phyloP scores from a whole-genome alignment of 306 rosid species.

The Crotalaria pallida region DNA sequence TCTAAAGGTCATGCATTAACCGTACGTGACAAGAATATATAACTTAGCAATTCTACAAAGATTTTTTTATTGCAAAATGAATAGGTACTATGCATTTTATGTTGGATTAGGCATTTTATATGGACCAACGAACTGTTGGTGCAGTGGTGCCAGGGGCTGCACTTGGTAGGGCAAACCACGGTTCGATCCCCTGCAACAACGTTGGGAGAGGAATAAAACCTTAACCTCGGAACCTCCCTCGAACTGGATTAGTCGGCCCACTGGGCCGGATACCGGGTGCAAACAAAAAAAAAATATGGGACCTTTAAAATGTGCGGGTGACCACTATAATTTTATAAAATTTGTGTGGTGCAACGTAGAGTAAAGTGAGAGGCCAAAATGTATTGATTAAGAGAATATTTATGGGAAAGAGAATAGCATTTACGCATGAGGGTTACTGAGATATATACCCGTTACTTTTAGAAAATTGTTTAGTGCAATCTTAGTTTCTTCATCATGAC shows the following conservation, averaged over 20 bases:
- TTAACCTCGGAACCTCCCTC: too few species aligned
- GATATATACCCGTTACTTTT: slow-evolving; percentile 14
- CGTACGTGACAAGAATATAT: slow-evolving; percentile 21
- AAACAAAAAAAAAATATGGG: too few species aligned
- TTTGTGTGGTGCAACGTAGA: slow-evolving; percentile 20
- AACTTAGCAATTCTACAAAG: neutral
- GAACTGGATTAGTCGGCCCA: too few species aligned
- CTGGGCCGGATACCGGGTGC: too few species aligned
- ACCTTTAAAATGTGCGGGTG: slow-evolving; percentile 42
- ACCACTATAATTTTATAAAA: slow-evolving; percentile 32
- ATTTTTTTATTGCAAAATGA: slow-evolving; percentile 14
- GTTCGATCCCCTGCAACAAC: too few species aligned
- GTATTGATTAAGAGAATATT: slow-evolving; percentile 21
- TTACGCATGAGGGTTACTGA: slow-evolving; percentile 11
- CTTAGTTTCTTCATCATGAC: slow-evolving; percentile 27
- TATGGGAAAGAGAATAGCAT: slow-evolving; percentile 17
- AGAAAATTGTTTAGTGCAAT: slow-evolving; percentile 2
- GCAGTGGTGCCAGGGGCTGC: too few species aligned
- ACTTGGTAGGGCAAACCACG: too few species aligned
- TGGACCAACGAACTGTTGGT: too few species aligned
- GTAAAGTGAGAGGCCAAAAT: slow-evolving; percentile 12
- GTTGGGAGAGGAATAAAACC: too few species aligned
- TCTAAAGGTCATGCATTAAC: slow-evolving; percentile 22
- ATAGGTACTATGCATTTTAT: slow-evolving; percentile 16
- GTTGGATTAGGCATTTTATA: slow-evolving; percentile 26